Evolutionary conservation across 2,329 filamentous ascomycete species (phyloP).

Genomic region (Coniochaeta sp.): DNA sequence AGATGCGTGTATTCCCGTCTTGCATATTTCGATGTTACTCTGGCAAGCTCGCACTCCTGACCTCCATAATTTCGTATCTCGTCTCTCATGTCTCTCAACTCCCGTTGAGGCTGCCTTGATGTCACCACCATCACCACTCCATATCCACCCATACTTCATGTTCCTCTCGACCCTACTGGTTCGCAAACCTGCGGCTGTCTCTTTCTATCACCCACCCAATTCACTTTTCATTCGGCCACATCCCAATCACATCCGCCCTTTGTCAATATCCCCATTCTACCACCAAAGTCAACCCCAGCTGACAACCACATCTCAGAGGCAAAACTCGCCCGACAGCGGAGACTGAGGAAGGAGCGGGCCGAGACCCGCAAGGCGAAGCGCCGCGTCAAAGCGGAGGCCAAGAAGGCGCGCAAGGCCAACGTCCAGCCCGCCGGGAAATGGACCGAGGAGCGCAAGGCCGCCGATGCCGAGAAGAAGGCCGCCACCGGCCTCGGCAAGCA

Average conservation of each 20-base stretch:
- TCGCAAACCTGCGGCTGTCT: background rate
- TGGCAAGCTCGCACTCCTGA: background rate
- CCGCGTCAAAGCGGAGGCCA: slow-evolving; percentile 25
- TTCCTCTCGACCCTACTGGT: background rate
- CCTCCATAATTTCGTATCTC: background rate
- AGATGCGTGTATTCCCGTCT: background rate
- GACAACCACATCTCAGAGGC: slow-evolving; percentile 15
- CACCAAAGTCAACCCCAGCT: background rate
- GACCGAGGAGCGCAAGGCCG: slow-evolving; percentile 22
- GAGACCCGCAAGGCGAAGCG: slow-evolving; percentile 28
- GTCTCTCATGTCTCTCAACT: background rate
- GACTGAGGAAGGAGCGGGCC: slow-evolving; percentile 17
- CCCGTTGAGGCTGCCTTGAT: background rate
- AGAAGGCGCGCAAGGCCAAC: slow-evolving; percentile 28
- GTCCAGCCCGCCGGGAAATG: slow-evolving; percentile 22
- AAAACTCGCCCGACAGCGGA: slow-evolving; percentile 17
- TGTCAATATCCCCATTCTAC: background rate
- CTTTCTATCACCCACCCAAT: background rate
- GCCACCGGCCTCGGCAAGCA: slow-evolving; percentile 19
- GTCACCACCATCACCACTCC: background rate
- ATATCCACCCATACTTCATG: background rate
- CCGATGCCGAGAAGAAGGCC: slow-evolving; percentile 9
- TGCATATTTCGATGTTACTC: background rate
- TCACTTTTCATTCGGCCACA: background rate
- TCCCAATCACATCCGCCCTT: background rate